Evolutionary conservation across 495 filamentous ascomycete genomes (phyloP), one percentile per base, ranked within the genome.

Genomic region (Trichocladium antarcticum): DNA sequence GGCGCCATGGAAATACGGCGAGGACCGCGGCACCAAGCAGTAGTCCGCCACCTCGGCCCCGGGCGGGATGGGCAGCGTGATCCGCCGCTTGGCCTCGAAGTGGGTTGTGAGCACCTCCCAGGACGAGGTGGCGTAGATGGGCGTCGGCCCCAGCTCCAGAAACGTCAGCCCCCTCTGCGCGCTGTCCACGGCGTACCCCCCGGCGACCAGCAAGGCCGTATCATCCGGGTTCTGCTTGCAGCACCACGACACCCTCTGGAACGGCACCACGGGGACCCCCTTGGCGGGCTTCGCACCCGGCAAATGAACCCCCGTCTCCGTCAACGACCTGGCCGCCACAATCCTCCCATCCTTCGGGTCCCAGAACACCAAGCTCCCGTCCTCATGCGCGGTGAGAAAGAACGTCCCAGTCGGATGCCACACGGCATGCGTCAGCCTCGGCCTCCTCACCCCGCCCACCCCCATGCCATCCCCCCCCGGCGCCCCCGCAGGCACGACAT

Each of bases 401-500:
- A 97, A 98, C 0, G 85, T 92, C 0, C 92, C 92, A 21, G 89
- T 93, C 1, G 92, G 92, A 68, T 98, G 92, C 92, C 92, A 98
- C 31, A 87, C 57, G 0, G 84, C 89, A 47, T 88, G 82, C 1
- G 76, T 84, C 50, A 98, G 63, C 42, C 71, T 74, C 9, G 90
- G 90, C 49, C 68, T 81, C 46, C 87, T 75, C 55, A 82, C 74
- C 21, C 74, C 68, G 29, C 66, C 60, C 19, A 61, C 53, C 15
- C 52, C 61, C 16, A 58, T 43, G 24, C 58, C 55, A 58, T 89
- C 84, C 6, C 88, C 89, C n/a, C 89, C 92, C 3, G 83, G 81
- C n/a, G 90, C 89, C 9, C 89, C 87, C 24, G 77, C 69, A 0
- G 85, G 86, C 3, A 95, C 60, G 52, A 84, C 73, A 66, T 95